These are phyloP conservation scores for Lichtheimia ramosa DNA, from an alignment of 371 early-diverging fungal species.

Conservation along the genomic window DNA sequence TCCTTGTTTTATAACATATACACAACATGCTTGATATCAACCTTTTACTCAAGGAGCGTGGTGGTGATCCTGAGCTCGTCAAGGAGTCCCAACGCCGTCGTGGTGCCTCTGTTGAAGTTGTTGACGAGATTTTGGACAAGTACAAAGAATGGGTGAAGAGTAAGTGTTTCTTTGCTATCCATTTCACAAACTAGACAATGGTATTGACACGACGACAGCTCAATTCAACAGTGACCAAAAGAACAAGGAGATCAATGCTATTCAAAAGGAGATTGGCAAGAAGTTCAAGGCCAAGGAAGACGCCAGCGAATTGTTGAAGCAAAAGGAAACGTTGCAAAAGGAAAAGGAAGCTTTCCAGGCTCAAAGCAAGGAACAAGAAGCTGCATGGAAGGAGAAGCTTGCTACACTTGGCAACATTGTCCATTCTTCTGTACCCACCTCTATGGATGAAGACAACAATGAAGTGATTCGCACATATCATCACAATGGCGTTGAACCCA, in stretches of 20 bases:
- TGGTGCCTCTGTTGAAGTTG: constrained; percentile 80
- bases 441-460: constrained; percentile 91
- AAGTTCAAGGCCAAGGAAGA: constrained; percentile 94
- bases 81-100: constrained; percentile 93
- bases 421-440: constrained; percentile 89
- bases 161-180: constrained; percentile 34
- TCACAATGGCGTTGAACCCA: constrained; percentile 57
- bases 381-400: constrained; percentile 69
- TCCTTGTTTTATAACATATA: too few species aligned
- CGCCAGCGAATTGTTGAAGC: constrained; percentile 71
- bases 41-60: constrained; percentile 88
- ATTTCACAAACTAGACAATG: too few species aligned
- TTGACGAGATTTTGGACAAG: constrained; percentile 90
- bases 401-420: constrained; percentile 94
- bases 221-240: constrained; percentile 86
- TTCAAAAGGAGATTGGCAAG: constrained; percentile 90
- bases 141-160: constrained; percentile 92
- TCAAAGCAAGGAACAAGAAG: constrained; percentile 77
- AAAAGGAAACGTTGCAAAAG: constrained; percentile 74
- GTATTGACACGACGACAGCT: constrained; percentile 35
- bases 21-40: constrained; percentile 84
- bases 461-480: constrained; percentile 72
- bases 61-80: constrained; percentile 94
- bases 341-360: constrained; percentile 71
- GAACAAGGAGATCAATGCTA: constrained; percentile 89